Percentiles rank a stretch among this genome's conserved stretches.
These are phyloP conservation scores for Calocybe gangraenosa DNA, from an alignment of 768 basidiomycete genomes.

Conservation along the genomic window DNA sequence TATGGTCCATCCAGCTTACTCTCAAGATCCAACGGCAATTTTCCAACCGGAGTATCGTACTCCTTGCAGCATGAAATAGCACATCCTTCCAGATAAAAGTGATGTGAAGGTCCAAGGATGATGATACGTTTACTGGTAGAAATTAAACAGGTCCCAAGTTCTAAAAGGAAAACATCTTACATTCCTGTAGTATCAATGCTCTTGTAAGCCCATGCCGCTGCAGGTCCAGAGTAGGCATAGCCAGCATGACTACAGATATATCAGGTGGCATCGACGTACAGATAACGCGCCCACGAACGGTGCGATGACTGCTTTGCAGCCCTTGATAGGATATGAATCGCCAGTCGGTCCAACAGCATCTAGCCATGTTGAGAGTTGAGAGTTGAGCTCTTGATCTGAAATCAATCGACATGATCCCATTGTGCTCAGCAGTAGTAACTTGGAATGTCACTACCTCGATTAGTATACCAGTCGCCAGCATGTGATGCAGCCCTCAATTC, in stretches of 20 bases:
- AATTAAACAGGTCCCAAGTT: slow-evolving; percentile 4
- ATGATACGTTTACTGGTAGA: slow-evolving; percentile 79
- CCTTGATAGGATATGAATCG: slow-evolving; percentile 57
- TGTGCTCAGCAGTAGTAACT: background rate
- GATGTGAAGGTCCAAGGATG: slow-evolving; percentile 94
- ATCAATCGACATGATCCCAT: slow-evolving; percentile 4
- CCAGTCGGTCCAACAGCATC: slow-evolving; percentile 40
- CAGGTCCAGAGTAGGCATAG: slow-evolving; percentile 88
- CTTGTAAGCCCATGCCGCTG: slow-evolving; percentile 96
- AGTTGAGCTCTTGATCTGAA: slow-evolving; percentile 54
- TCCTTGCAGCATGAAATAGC: slow-evolving; percentile 74
- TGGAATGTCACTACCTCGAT: slow-evolving; percentile 44
- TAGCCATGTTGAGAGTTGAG: slow-evolving; percentile 65
- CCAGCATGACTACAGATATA: slow-evolving; percentile 76
- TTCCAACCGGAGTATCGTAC: slow-evolving; percentile 86
- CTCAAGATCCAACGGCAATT: slow-evolving; percentile 70
- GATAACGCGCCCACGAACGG: slow-evolving; percentile 58
- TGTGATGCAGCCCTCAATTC: slow-evolving; percentile 62
- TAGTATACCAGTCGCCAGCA: slow-evolving; percentile 89
- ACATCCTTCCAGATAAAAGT: slow-evolving; percentile 82
- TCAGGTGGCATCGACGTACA: slow-evolving; percentile 3
- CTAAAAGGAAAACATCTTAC: slow-evolving; percentile 42
- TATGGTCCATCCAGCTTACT: too few species aligned
- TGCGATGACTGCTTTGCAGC: slow-evolving; percentile 85
- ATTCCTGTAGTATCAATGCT: slow-evolving; percentile 77